These are phyloP conservation scores for Stramenopiles sp. DNA, from an alignment of 352 stramenopile species.

Conservation along the genomic window DNA sequence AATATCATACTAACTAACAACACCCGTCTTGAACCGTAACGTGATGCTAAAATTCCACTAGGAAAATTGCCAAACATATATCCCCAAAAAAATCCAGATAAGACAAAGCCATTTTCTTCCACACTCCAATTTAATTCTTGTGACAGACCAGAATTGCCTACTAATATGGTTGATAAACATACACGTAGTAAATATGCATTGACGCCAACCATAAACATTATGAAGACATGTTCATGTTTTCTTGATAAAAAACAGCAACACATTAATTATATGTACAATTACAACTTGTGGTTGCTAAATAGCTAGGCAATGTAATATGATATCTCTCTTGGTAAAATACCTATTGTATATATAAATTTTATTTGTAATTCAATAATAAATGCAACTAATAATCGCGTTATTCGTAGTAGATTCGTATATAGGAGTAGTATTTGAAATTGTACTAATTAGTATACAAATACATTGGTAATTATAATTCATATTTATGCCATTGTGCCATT, in stretches of 20 bases:
- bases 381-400: no score
- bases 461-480: no score
- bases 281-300: no score
- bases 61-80: not conserved
- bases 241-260: constrained; percentile 1
- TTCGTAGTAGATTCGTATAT: no score
- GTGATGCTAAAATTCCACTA: not conserved
- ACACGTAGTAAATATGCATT: not conserved
- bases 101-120: not conserved
- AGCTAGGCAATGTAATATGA: no score
- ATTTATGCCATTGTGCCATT: no score
- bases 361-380: no score
- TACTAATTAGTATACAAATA: no score
- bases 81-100: not conserved
- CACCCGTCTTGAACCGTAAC: not conserved
- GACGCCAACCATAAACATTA: not conserved
- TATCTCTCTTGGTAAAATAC: no score
- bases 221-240: not conserved
- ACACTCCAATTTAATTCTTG: not conserved
- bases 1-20: not conserved
- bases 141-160: not conserved
- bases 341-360: no score
- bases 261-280: no score
- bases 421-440: no score
- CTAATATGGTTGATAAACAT: not conserved